Evolutionary conservation across 495 filamentous ascomycete genomes (phyloP), one percentile per base, ranked within the genome.

Genomic region (Daldinia grandis): DNA sequence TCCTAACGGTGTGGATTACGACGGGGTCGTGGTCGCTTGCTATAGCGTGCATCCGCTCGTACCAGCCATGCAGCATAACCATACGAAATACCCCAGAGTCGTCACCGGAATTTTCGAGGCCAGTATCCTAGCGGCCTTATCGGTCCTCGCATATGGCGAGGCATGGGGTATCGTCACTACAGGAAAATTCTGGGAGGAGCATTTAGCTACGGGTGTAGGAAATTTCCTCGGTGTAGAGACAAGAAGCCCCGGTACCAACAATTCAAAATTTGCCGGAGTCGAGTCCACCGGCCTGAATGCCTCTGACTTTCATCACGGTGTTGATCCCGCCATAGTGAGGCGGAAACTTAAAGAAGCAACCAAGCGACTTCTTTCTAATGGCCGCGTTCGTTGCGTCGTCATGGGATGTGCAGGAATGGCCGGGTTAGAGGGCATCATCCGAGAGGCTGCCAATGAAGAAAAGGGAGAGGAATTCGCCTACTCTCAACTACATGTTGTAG

Each of bases 341-440:
- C 67, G 76, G 75, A 87, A 87, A 67, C 88, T 98, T 69, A 88
- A 81, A 66, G 87, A 89, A 12, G 94, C 92, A 5, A 90, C 90
- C 8, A 84, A 83, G 74, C 80, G 85, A 53, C 77, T 97, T 37
- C 76, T 97, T 25, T 77, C 78, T 19, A 81, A 80, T 8, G 83
- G 86, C 0, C 66, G 78, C 4, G 89, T 94, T 0, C 85, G 86
- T 28, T 86, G 91, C 65, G 88, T 93, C 25, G 87, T 92, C 62
- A 83, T 93, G 79, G 91, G 90, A 2, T 97, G 94, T 81, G 95
- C 94, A 42, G 95, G 95, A 4, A 97, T 98, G 95, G 90, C 88
- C 24, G 95, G 95, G 12, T 86, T 98, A 82, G 91, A 95, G 61
- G 85, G 89, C 62, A 90, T 91, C 55, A 93, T 97, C 49, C 84